Evolutionary conservation across 176 grass and related monocot species (phyloP).

Genomic region (Aegilops sharonensis): DNA sequence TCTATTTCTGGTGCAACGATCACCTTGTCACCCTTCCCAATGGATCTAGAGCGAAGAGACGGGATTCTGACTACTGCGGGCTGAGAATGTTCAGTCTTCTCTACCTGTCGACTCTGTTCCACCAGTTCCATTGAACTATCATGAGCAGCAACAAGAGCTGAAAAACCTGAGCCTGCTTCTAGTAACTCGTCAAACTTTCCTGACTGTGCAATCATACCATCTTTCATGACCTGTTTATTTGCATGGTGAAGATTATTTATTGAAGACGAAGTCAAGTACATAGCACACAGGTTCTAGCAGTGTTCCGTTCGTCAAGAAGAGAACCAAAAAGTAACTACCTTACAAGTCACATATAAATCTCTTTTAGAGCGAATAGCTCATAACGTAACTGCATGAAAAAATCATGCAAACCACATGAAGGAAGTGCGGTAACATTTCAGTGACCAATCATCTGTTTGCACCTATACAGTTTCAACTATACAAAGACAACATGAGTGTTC

Average conservation of each 20-base stretch:
- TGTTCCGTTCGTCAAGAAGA: constrained; percentile 6
- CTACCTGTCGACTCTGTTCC: constrained; percentile 50
- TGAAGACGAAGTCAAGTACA: not conserved
- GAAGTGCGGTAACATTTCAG: not conserved
- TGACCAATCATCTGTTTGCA: not conserved
- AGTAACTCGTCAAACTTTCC: constrained; percentile 84
- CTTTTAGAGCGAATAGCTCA: not conserved
- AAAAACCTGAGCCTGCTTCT: constrained; percentile 53
- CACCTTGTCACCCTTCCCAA: constrained; percentile 53
- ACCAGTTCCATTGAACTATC: constrained; percentile 95
- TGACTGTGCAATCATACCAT: constrained; percentile 70
- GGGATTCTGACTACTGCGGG: constrained; percentile 28
- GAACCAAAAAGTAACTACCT: not conserved
- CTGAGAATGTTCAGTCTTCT: constrained; percentile 30
- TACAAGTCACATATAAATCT: not conserved
- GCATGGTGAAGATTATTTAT: not conserved
- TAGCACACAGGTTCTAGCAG: not conserved
- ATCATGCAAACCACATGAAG: not conserved
- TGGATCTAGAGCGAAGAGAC: constrained; percentile 52
- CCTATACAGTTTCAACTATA: not conserved
- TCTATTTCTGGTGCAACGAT: constrained; percentile 49
- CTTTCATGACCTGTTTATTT: constrained; percentile 70
- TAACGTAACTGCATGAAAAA: not conserved
- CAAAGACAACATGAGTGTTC: not conserved
- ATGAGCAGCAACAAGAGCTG: constrained; percentile 81